phyloP scores from a whole-genome alignment of 495 filamentous ascomycete genomes.

The Penicillium cataractarum region DNA sequence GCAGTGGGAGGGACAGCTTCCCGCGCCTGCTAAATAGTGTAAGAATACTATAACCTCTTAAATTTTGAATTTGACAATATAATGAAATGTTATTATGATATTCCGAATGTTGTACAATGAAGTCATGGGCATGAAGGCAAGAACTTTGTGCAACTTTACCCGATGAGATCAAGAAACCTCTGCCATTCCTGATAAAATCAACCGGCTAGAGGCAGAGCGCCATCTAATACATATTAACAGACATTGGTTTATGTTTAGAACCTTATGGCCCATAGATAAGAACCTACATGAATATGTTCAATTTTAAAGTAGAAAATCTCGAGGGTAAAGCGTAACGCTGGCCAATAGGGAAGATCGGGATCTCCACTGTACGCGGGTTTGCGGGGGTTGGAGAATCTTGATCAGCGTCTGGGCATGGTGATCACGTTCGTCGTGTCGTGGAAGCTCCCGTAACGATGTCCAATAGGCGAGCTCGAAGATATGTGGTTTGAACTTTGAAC shows the following conservation, averaged over 20 bases:
- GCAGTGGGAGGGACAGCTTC: conserved; percentile 17
- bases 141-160: background rate
- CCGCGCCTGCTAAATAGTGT: background rate
- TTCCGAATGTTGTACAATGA: background rate
- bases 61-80: background rate
- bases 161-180: too few relatives aligned
- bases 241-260: too few relatives aligned
- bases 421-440: background rate
- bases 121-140: background rate
- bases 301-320: background rate
- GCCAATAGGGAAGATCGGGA: background rate
- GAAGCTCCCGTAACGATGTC: background rate
- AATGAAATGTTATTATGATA: background rate
- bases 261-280: background rate
- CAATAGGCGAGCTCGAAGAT: background rate
- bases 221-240: too few relatives aligned
- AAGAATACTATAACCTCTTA: background rate
- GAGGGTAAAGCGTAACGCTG: background rate
- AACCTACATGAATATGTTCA: background rate
- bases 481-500: background rate
- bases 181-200: too few relatives aligned
- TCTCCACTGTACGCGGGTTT: background rate
- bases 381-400: background rate
- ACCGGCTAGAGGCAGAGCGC: too few relatives aligned
- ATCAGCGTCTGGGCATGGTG: background rate